phyloP scores from a whole-genome alignment of 805 yeast species.

The Priceomyces carsonii region DNA sequence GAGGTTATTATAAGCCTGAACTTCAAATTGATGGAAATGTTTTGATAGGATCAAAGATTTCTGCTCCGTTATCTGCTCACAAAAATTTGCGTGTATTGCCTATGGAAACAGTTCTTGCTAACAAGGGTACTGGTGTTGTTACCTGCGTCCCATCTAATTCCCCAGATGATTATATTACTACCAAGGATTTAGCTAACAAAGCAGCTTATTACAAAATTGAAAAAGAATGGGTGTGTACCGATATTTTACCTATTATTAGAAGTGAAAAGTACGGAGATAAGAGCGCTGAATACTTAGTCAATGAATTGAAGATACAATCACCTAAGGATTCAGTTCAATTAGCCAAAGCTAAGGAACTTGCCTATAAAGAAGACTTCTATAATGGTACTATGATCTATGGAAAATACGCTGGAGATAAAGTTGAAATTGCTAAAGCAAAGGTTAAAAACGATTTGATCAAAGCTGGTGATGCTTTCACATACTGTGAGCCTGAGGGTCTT shows the following conservation, averaged over 20 bases:
- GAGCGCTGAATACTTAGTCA: constrained; percentile 81
- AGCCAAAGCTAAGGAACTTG: constrained; percentile 89
- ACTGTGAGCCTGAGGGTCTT: constrained; percentile 89
- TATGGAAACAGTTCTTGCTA: constrained; percentile 94
- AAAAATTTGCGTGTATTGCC: constrained; percentile 82
- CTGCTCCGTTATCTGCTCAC: constrained; percentile 78
- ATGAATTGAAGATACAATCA: constrained; percentile 86
- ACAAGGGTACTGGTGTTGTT: constrained; percentile 98
- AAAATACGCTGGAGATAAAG: constrained; percentile 82
- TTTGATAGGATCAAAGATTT: constrained; percentile 82
- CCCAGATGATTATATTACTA: constrained; percentile 93
- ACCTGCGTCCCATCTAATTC: constrained; percentile 99
- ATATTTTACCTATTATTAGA: constrained; percentile 68
- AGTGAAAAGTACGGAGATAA: constrained; percentile 87
- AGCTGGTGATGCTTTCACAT: constrained; percentile 78
- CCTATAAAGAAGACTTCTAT: constrained; percentile 96
- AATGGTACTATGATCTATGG: constrained; percentile 83
- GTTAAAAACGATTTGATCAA: constrained; percentile 80
- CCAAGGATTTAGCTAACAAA: constrained; percentile 79
- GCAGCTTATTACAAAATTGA: constrained; percentile 87
- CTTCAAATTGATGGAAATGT: constrained; percentile 64
- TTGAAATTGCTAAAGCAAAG: constrained; percentile 86
- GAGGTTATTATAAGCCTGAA: constrained; percentile 73
- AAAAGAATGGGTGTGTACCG: constrained; percentile 80
- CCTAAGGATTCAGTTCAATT: constrained; percentile 88